Conservation (phyloP, 176 grass and related monocot genomes). For the Triticum timopheevii region DNA sequence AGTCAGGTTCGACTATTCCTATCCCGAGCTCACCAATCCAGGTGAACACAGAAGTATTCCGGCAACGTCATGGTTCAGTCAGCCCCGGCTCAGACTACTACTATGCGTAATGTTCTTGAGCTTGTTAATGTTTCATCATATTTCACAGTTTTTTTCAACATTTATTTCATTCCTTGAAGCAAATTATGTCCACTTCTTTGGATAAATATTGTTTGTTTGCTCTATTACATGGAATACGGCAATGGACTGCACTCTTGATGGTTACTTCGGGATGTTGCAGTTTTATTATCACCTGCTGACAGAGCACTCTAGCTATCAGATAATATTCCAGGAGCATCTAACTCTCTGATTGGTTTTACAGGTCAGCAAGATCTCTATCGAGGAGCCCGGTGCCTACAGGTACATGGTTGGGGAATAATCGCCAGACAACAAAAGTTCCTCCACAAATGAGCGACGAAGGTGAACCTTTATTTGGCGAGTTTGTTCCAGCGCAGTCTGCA, state of each 20-base stretch:
- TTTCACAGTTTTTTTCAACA: neutral
- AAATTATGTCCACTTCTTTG: neutral
- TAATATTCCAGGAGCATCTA: slow-evolving; percentile 19
- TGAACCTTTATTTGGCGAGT: slow-evolving; percentile 39
- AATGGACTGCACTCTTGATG: slow-evolving; percentile 6
- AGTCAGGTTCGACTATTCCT: slow-evolving; percentile 29
- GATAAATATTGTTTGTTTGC: slow-evolving; percentile 16
- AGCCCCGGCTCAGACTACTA: slow-evolving; percentile 56
- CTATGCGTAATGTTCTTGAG: slow-evolving; percentile 66
- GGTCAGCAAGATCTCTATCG: slow-evolving; percentile 92
- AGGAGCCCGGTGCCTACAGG: slow-evolving; percentile 69
- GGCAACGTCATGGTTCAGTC: slow-evolving; percentile 29
- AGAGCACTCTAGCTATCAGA: neutral
- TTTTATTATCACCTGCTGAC: neutral
- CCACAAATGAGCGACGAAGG: slow-evolving; percentile 31
- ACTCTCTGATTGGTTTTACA: slow-evolving; percentile 38
- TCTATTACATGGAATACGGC: slow-evolving; percentile 8
- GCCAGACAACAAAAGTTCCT: slow-evolving; percentile 36
- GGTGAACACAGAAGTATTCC: slow-evolving; percentile 34
- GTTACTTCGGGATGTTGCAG: slow-evolving; percentile 8
- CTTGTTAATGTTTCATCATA: slow-evolving; percentile 14
- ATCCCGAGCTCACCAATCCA: slow-evolving; percentile 72
- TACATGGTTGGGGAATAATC: slow-evolving; percentile 59
- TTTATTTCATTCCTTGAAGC: slow-evolving; percentile 10
- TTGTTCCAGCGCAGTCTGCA: slow-evolving; percentile 40